A percentile compares a stretch with the other conserved stretches of the same genome.
phyloP scores from a whole-genome alignment of 768 basidiomycete species.

The Boletus barrowsii region DNA sequence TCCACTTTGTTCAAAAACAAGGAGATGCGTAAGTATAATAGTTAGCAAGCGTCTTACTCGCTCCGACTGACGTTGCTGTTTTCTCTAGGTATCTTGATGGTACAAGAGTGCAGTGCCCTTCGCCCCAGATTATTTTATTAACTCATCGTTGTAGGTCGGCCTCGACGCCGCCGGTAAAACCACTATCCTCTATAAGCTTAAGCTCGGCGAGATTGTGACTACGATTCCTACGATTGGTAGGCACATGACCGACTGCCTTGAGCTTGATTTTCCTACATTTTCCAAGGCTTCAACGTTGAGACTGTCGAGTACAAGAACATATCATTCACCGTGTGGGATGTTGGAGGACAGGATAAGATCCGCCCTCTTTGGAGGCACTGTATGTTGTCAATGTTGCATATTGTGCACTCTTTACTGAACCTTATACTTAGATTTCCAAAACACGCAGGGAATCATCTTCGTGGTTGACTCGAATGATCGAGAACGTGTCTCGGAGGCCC shows the following conservation, averaged over 20 bases:
- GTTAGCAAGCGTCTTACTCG: slow-evolving; percentile 14
- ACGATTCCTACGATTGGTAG: slow-evolving; percentile 99
- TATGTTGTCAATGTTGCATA: slow-evolving; percentile 43
- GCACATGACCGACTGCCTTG: slow-evolving; percentile 30
- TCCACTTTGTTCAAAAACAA: slow-evolving; percentile 93
- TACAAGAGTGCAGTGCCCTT: slow-evolving; percentile 34
- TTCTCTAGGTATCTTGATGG: slow-evolving; percentile 91
- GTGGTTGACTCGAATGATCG: slow-evolving; percentile 99
- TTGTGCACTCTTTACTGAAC: slow-evolving; percentile 8
- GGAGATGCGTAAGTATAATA: slow-evolving; percentile 89
- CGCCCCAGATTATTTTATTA: slow-evolving; percentile 12
- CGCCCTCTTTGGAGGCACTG: slow-evolving; percentile 99
- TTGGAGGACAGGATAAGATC: slow-evolving; percentile 99
- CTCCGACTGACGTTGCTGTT: slow-evolving; percentile 24
- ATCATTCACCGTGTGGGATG: slow-evolving; percentile 99
- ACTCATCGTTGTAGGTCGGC: slow-evolving; percentile 65
- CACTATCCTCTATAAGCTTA: slow-evolving; percentile 98
- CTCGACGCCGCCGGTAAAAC: slow-evolving; percentile 99
- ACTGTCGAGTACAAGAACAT: slow-evolving; percentile 99
- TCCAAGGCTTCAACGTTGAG: slow-evolving; percentile 98
- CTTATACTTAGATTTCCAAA: slow-evolving; percentile 87
- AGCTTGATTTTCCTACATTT: slow-evolving; percentile 13
- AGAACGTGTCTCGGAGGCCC: slow-evolving; percentile 98
- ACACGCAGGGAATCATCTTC: slow-evolving; percentile 99
- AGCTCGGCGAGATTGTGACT: slow-evolving; percentile 99